Base-by-base conservation (phyloP, 2,329 filamentous ascomycete species). In the Pseudopithomyces maydicus region DNA sequence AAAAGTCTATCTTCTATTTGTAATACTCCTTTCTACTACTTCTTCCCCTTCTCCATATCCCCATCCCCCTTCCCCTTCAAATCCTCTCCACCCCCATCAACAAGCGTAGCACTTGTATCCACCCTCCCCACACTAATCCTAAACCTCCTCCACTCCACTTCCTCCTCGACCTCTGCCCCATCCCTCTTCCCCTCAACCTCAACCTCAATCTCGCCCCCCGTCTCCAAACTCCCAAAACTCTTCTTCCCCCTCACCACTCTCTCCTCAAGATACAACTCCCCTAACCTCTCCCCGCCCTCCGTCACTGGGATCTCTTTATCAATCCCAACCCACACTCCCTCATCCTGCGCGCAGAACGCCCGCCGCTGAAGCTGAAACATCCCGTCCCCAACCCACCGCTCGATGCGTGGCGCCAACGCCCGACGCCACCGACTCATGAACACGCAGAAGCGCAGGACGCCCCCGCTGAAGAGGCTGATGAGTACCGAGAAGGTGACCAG, bases 341-440 rank as follows among this genome's bases (percentile, higher is more conserved):
- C 54, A 6, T 55, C 59, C 39, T 63, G 51, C 10, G 58, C 63
- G 38, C 69, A 65, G 50, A 66, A 66, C 1, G 64, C 68, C n/a
- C 68, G 58, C 3, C 65, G 59, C 39, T 71, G 68, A 1, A 69
- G 54, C 20, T 71, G 67, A 48, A 64, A 66, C 1, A 71, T 39
- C 12, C 68, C 68, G 33, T 71, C 67, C 52, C 69, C 65, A 15
- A 68, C 62, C 68, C 68, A 69, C 23, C 67, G 56, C 6, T 66
- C 67, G 35, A 69, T 62, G 15, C 63, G 58, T 0, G 66, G 67
- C 1, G 59, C 59, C 8, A 71, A 49, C 1, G 58, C 62, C 6
- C 22, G 19, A 2, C 67, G 52, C 19, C 65, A 68, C 8, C 36
- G 49, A 4, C 29, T 49, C 5, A 65, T 35, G 49, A 54, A 67